phyloP scores from a whole-genome alignment of 2,329 filamentous ascomycete species.

The Aphanocladium album region DNA sequence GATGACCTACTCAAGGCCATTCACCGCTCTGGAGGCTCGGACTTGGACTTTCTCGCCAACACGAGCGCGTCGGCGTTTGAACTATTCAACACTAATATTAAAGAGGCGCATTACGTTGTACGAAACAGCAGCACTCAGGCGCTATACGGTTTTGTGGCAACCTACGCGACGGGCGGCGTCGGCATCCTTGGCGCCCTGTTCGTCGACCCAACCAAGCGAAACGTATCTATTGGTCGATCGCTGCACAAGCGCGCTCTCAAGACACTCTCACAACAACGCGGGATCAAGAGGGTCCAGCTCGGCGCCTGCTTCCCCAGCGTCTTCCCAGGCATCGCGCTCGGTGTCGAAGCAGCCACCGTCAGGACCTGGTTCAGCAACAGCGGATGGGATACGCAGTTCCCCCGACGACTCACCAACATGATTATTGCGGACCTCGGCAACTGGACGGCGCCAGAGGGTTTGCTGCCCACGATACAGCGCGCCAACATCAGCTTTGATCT shows the following conservation, averaged over 20 bases:
- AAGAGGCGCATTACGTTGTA: slow-evolving; percentile 85
- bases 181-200: slow-evolving; percentile 83
- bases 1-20: slow-evolving; percentile 69
- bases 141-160: slow-evolving; percentile 87
- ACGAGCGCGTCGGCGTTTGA: slow-evolving; percentile 73
- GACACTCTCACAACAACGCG: slow-evolving; percentile 62
- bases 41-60: slow-evolving; percentile 63
- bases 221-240: slow-evolving; percentile 84
- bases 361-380: slow-evolving; percentile 83
- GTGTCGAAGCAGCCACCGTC: slow-evolving; percentile 39
- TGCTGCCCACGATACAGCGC: slow-evolving; percentile 67
- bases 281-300: slow-evolving; percentile 74
- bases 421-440: slow-evolving; percentile 64
- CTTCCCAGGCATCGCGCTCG: slow-evolving; percentile 73
- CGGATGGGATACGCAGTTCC: slow-evolving; percentile 73
- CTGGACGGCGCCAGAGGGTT: slow-evolving; percentile 72
- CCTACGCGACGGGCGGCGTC: slow-evolving; percentile 68
- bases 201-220: slow-evolving; percentile 80
- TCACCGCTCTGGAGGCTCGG: slow-evolving; percentile 60
- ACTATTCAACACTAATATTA: slow-evolving; percentile 62
- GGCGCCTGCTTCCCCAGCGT: slow-evolving; percentile 78
- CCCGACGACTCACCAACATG: slow-evolving; percentile 59
- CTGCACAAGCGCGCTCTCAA: slow-evolving; percentile 81
- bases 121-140: slow-evolving; percentile 89
- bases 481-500: slow-evolving; percentile 76